A percentile compares a stretch with the other conserved stretches of the same genome.
Evolutionary conservation across 805 yeast genomes (phyloP).

Genomic region (Wickerhamiella occidentalis): DNA sequence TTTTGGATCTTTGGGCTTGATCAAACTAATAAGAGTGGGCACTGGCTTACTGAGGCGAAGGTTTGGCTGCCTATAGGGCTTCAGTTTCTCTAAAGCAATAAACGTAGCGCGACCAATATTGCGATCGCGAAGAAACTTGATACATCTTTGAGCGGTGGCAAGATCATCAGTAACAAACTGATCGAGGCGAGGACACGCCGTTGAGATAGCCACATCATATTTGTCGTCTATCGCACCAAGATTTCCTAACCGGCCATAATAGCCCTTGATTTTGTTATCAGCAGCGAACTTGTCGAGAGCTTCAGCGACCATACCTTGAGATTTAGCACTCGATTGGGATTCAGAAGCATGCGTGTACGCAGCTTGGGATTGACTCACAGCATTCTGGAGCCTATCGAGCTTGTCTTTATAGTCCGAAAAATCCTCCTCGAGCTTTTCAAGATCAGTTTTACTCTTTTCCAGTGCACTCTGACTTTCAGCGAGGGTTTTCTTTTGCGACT

Average conservation of each 20-base stretch:
- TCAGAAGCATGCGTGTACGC: constrained; percentile 46
- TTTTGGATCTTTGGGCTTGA: constrained; percentile 50
- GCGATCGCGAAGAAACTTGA: constrained; percentile 70
- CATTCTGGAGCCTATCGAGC: background rate
- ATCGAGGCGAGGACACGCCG: constrained; percentile 84
- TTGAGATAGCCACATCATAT: constrained; percentile 87
- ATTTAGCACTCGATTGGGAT: constrained; percentile 44
- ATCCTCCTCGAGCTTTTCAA: background rate
- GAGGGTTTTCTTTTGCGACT: constrained; percentile 32
- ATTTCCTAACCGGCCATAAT: constrained; percentile 84
- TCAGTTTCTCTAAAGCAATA: constrained; percentile 60
- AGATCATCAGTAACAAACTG: constrained; percentile 84
- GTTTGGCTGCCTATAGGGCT: background rate
- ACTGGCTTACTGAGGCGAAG: constrained; percentile 69
- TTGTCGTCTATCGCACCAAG: constrained; percentile 80
- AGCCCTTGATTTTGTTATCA: constrained; percentile 74
- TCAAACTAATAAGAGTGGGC: constrained; percentile 75
- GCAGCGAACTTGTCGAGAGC: constrained; percentile 60
- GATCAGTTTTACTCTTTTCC: constrained; percentile 29
- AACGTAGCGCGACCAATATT: constrained; percentile 83
- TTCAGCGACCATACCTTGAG: constrained; percentile 59
- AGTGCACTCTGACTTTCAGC: constrained; percentile 38
- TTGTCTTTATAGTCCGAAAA: background rate
- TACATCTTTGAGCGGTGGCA: constrained; percentile 60
- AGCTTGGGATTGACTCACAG: constrained; percentile 33